Evolutionary conservation across 2,329 filamentous ascomycete species (phyloP).

Genomic region (Ascochyta clinopodiicola): DNA sequence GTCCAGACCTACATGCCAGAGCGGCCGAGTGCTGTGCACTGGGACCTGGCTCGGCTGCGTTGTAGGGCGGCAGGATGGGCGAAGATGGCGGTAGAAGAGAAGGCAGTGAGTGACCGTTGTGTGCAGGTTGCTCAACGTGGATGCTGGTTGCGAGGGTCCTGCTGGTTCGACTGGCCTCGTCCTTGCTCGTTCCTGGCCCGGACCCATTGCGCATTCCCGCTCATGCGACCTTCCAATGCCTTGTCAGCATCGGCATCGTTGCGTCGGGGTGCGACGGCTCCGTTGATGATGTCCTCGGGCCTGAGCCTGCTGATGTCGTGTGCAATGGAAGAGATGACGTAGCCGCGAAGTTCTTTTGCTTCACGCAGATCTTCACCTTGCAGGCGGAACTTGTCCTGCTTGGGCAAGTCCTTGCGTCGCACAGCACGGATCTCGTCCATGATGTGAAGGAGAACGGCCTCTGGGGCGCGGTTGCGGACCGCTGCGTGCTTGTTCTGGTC

Average conservation of each 20-base stretch:
- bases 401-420: slow-evolving; percentile 81
- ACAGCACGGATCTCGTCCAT: slow-evolving; percentile 89
- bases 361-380: slow-evolving; percentile 82
- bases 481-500: slow-evolving; percentile 72
- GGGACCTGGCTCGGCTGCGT: slow-evolving; percentile 19
- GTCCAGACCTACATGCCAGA: slow-evolving; percentile 25
- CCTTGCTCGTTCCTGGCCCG: slow-evolving; percentile 46
- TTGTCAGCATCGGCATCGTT: slow-evolving; percentile 56
- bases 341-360: slow-evolving; percentile 75
- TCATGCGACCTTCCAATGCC: slow-evolving; percentile 54
- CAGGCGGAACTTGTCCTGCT: slow-evolving; percentile 81
- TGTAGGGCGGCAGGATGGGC: slow-evolving; percentile 18
- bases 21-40: slow-evolving; percentile 20
- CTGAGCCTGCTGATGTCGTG: slow-evolving; percentile 73
- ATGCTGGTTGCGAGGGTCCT: slow-evolving; percentile 48
- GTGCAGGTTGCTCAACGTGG: slow-evolving; percentile 37
- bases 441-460: slow-evolving; percentile 89
- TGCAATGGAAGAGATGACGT: slow-evolving; percentile 76
- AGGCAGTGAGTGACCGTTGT: slow-evolving; percentile 2
- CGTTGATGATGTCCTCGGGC: slow-evolving; percentile 55
- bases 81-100: slow-evolving; percentile 10
- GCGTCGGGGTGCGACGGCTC: slow-evolving; percentile 33
- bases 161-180: slow-evolving; percentile 44
- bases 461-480: slow-evolving; percentile 80
- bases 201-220: slow-evolving; percentile 49